Evolutionary conservation across 768 basidiomycete species (phyloP).

Genomic region (Boletus subcaerulescens): DNA sequence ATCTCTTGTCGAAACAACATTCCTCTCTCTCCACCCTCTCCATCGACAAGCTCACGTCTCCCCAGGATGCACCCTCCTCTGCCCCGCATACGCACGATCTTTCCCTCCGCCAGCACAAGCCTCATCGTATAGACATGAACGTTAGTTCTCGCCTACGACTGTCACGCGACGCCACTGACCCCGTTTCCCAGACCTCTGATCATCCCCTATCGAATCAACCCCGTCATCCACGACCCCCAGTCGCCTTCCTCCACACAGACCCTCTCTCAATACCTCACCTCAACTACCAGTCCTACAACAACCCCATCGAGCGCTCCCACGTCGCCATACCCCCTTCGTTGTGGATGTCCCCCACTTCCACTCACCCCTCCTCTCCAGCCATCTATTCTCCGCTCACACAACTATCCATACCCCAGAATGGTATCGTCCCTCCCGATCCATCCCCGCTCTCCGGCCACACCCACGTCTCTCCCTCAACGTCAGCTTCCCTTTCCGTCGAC

Average conservation of each 20-base stretch:
- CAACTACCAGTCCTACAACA: slow-evolving; percentile 25
- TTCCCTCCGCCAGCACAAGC: slow-evolving; percentile 14
- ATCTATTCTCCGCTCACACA: slow-evolving; percentile 38
- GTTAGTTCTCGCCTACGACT: slow-evolving; percentile 6
- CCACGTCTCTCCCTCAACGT: slow-evolving; percentile 41
- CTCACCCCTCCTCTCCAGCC: slow-evolving; percentile 44
- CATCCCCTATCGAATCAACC: slow-evolving; percentile 13
- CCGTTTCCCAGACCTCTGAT: slow-evolving; percentile 17
- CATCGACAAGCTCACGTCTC: slow-evolving; percentile 25
- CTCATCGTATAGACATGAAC: slow-evolving; percentile 10
- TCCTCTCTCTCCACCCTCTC: slow-evolving; percentile 16
- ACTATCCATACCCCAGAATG: slow-evolving; percentile 35
- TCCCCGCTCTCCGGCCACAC: slow-evolving; percentile 36
- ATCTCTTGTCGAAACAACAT: slow-evolving; percentile 30
- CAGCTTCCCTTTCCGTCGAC: slow-evolving; percentile 45
- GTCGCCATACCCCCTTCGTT: slow-evolving; percentile 67
- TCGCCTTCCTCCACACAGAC: slow-evolving; percentile 15
- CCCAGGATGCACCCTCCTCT: slow-evolving; percentile 14
- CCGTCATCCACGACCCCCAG: slow-evolving; percentile 8
- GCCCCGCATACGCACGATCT: slow-evolving; percentile 9
- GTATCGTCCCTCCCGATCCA: slow-evolving; percentile 29
- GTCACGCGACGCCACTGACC: slow-evolving; percentile 3
- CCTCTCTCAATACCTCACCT: slow-evolving; percentile 18
- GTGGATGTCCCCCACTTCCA: slow-evolving; percentile 77
- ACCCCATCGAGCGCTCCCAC: slow-evolving; percentile 48